phyloP scores from a whole-genome alignment of 441 rosid genomes.

The Capsella rubella region DNA sequence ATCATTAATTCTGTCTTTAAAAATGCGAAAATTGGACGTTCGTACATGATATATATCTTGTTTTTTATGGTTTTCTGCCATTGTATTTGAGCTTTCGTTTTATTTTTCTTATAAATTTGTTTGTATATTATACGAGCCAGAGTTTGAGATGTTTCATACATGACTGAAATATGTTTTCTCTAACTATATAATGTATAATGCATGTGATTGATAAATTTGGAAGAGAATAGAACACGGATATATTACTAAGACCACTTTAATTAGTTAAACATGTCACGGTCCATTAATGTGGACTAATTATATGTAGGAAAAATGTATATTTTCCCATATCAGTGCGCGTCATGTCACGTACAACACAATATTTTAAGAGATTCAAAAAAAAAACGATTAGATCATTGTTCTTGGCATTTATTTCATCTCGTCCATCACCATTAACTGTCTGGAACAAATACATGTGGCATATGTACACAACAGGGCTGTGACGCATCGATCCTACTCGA shows the following conservation, averaged over 20 bases:
- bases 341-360: constrained; percentile 10
- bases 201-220: constrained; percentile 7
- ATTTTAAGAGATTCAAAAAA: background rate
- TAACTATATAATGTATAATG: background rate
- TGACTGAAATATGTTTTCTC: background rate
- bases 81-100: background rate
- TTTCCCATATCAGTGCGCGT: background rate
- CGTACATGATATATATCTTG: background rate
- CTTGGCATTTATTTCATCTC: background rate
- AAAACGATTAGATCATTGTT: background rate
- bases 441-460: constrained; percentile 5
- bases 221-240: background rate
- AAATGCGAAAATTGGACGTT: background rate
- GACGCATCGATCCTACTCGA: constrained; percentile 58
- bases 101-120: background rate
- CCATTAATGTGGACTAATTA: background rate
- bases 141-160: background rate
- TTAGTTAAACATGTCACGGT: constrained; percentile 18
- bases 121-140: background rate
- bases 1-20: background rate
- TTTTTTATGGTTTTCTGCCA: background rate
- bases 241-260: background rate
- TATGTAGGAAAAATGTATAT: constrained; percentile 2
- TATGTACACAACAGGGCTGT: constrained; percentile 45
- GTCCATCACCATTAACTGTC: constrained; percentile 3